These are phyloP conservation scores for Suillus discolor DNA, from an alignment of 768 basidiomycete species.

Conservation along the genomic window DNA sequence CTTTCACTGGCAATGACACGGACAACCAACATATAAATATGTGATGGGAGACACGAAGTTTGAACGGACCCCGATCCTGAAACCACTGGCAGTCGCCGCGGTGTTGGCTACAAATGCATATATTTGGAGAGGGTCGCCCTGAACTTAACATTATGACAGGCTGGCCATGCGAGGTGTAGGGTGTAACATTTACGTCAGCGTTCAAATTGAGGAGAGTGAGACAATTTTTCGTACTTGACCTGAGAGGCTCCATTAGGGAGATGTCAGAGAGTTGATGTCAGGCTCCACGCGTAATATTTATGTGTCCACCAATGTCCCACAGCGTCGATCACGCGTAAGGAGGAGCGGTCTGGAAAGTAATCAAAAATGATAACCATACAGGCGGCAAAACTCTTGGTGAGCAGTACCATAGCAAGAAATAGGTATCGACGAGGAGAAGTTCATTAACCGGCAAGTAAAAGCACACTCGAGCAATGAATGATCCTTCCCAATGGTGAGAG, in stretches of 20 bases:
- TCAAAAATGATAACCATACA: neutral
- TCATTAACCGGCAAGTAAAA: constrained; percentile 34
- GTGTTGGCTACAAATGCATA: neutral
- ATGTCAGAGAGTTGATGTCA: neutral
- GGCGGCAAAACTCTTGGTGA: constrained; percentile 2
- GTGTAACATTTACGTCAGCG: too few species aligned
- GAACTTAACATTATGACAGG: neutral
- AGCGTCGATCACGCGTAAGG: neutral
- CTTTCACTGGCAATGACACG: neutral
- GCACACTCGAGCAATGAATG: constrained; percentile 19
- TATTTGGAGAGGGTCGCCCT: neutral
- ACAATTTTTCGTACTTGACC: neutral
- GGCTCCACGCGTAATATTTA: neutral
- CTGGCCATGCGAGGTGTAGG: neutral
- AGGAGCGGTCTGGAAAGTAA: neutral
- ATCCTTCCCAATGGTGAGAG: constrained; percentile 20
- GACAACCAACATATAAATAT: neutral
- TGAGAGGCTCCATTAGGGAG: neutral
- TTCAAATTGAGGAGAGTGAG: neutral
- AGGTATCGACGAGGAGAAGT: constrained; percentile 39
- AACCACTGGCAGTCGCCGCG: neutral
- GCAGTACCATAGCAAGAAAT: constrained; percentile 1
- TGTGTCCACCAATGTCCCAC: neutral
- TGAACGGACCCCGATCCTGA: neutral
- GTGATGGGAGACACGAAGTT: neutral